phyloP scores from a whole-genome alignment of 164 flowering plant species.

The Liriodendron chinense region DNA sequence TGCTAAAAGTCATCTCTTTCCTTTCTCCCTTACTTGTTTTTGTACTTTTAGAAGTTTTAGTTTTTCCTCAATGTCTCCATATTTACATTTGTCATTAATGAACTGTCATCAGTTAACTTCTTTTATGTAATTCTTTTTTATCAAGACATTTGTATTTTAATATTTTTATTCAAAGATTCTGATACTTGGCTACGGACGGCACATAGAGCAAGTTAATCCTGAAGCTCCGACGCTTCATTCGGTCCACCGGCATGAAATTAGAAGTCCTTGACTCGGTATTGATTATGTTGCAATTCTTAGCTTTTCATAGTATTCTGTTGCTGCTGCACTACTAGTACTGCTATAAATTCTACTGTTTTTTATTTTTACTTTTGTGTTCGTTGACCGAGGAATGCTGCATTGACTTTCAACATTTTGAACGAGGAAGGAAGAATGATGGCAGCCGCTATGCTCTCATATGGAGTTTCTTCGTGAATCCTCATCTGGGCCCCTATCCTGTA shows the following conservation, averaged over 20 bases:
- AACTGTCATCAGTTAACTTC: too few species aligned
- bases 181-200: conserved; percentile 77
- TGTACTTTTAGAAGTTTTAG: background rate
- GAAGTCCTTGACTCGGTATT: conserved; percentile 92
- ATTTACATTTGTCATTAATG: background rate
- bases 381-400: conserved; percentile 86
- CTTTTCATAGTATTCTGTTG: background rate
- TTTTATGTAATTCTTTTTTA: background rate
- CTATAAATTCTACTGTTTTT: background rate
- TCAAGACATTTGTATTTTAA: background rate
- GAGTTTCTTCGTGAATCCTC: conserved; percentile 42
- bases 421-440: conserved; percentile 95
- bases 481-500: background rate
- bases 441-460: conserved; percentile 88
- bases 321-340: too few species aligned
- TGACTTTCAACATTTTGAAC: conserved; percentile 90
- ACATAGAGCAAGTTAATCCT: conserved; percentile 61
- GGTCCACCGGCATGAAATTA: conserved; percentile 86
- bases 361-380: conserved; percentile 3
- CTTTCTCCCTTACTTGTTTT: background rate
- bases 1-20: background rate
- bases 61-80: background rate
- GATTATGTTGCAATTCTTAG: background rate
- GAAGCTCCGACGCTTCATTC: conserved; percentile 62
- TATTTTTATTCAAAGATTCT: conserved; percentile 54